phyloP scores from a whole-genome alignment of 305 asterid genomes.

The Fraxinus nigra region DNA sequence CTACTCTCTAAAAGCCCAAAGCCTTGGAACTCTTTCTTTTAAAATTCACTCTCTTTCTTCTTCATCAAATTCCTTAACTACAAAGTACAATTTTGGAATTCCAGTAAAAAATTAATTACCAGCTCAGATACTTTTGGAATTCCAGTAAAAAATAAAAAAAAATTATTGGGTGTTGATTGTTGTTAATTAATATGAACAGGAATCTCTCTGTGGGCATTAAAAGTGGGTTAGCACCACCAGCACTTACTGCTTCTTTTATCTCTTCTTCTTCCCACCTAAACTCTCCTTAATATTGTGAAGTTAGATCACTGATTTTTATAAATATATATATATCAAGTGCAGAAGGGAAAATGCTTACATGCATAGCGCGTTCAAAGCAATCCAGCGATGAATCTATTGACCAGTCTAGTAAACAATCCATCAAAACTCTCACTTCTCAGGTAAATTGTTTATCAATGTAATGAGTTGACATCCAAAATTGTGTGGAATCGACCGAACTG shows the following conservation, averaged over 20 bases:
- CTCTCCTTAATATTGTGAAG: neutral
- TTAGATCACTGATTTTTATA: neutral
- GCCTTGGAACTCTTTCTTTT: neutral
- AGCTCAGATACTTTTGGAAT: neutral
- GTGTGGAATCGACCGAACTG: neutral
- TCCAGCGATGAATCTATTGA: conserved; percentile 32
- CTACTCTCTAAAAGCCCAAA: neutral
- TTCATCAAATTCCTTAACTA: conserved; percentile 14
- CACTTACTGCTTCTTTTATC: conserved; percentile 3
- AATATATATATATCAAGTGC: neutral
- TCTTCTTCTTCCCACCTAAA: neutral
- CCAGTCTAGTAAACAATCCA: conserved; percentile 29
- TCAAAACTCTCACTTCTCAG: conserved; percentile 45
- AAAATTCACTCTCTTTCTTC: neutral
- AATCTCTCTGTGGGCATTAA: conserved; percentile 33
- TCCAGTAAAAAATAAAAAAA: neutral
- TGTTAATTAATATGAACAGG: conserved; percentile 25
- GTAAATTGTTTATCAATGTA: conserved; percentile 13
- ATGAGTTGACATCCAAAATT: neutral
- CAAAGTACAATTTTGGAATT: conserved; percentile 16
- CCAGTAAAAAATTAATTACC: neutral
- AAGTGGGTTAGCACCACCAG: conserved; percentile 21
- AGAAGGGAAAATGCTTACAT: conserved; percentile 36
- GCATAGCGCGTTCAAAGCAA: conserved; percentile 48
- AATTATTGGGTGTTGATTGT: neutral